Base-by-base conservation (phyloP, 345 rosid genomes). In the Salix purpurea region DNA sequence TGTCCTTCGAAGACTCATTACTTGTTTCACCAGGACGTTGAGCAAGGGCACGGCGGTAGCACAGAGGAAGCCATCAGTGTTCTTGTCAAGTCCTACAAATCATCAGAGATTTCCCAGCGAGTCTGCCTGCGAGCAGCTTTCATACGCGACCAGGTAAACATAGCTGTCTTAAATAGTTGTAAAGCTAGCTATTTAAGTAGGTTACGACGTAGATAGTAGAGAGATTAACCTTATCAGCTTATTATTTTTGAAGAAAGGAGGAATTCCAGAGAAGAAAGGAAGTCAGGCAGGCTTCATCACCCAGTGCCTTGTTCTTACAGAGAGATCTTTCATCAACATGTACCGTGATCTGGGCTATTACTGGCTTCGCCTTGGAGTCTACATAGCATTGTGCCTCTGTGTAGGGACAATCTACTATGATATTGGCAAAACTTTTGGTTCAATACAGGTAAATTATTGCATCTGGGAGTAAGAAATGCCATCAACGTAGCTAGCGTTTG, bases 281-380 rank as follows among this genome's bases (percentile, higher is more conserved):
- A 60, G 34, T 5, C 79, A 76, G 13, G 46, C 74, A 26, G 44
- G 36, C 13, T 76, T 76, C 74, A 44, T 46, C 4, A 76, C 39
- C 7, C 79, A 70, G 34, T 60, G 74, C 15, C 46, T 61, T 28
- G 62, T 76, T 70, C 68, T 76, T 6, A 26, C 74, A 42, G 64
- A 58, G 71, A 69, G 79, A 14, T 76, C 69, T 2, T 76, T 70
- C 34, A 69, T 70, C 58, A 87, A 90, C 84, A 90, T 90, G 92
- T 86, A 82, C 16, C 90, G 94, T 1, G 91, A 89, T 62, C 70
- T 89, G 70, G 92, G 91, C 28, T 90, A 89, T 67, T 90, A 89
- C 46, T 89, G 91, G 94, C 87, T 89, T 74, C 89, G 90, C 58
- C 82, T 89, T 50, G 90, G 79, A 13, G 80, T 87, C 75, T 86